A percentile compares a stretch with the other conserved stretches of the same genome.
These are phyloP conservation scores for Colletotrichum gigasporum DNA, from an alignment of 2,329 filamentous ascomycete species.

Conservation along the genomic window DNA sequence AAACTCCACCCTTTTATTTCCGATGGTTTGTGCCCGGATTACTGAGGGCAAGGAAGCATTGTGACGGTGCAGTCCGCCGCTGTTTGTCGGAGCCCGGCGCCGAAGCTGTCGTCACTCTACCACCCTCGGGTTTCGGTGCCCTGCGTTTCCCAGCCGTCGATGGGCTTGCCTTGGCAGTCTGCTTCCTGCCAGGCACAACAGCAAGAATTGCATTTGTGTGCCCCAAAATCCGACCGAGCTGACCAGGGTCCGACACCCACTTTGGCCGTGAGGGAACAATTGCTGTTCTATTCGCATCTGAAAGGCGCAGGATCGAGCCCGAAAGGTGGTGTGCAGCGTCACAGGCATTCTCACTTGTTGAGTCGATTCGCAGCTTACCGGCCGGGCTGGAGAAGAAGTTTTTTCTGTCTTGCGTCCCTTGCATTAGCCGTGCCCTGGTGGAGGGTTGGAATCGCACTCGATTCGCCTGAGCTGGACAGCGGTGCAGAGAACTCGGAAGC, in stretches of 20 bases:
- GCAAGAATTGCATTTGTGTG: not conserved
- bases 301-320: not conserved
- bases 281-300: not conserved
- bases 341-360: not conserved
- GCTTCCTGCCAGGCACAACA: not conserved
- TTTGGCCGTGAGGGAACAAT: not conserved
- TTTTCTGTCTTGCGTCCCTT: constrained; percentile 27
- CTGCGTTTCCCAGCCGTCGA: not conserved
- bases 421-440: constrained; percentile 27
- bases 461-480: constrained; percentile 8
- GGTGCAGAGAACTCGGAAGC: constrained; percentile 23
- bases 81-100: not conserved
- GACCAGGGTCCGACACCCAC: constrained; percentile 1
- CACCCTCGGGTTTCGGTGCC: too few species aligned
- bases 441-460: constrained; percentile 4
- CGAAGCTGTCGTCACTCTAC: not conserved
- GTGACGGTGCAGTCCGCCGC: not conserved
- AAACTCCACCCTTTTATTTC: not conserved
- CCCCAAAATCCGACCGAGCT: not conserved
- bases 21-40: not conserved
- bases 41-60: not conserved
- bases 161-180: not conserved
- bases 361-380: not conserved
- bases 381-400: constrained; percentile 2
- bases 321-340: constrained; percentile 21